Conservation (phyloP, 179 eudicot genomes). For the Drosera spatulata region DNA sequence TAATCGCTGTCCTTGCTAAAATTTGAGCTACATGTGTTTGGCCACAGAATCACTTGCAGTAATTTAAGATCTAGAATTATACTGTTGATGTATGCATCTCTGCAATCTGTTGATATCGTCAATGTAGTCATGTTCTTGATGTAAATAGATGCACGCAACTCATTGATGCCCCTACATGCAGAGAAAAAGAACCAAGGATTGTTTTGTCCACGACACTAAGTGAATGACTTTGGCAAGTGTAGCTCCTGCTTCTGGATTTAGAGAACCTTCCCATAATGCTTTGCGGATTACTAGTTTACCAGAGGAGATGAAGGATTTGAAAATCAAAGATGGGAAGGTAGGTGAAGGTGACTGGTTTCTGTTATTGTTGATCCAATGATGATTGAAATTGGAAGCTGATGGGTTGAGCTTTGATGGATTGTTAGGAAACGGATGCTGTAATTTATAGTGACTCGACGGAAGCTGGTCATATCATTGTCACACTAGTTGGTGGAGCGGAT, state of each 20-base stretch:
- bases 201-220: neutral
- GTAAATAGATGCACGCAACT: no score
- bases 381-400: neutral
- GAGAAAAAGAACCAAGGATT: neutral
- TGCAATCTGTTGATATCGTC: no score
- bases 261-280: constrained; percentile 31
- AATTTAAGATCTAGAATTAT: no score
- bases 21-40: no score
- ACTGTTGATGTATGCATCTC: no score
- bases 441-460: constrained; percentile 73
- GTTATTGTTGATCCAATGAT: neutral
- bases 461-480: constrained; percentile 77
- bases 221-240: constrained; percentile 59
- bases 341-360: neutral
- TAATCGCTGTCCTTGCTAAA: no score
- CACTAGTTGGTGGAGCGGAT: constrained; percentile 63
- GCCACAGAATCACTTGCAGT: no score
- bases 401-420: neutral
- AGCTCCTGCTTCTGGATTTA: constrained; percentile 38
- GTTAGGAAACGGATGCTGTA: constrained; percentile 60
- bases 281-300: constrained; percentile 50
- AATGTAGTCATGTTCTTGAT: no score
- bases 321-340: constrained; percentile 72
- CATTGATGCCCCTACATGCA: neutral
- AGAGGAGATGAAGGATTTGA: constrained; percentile 67